Evolutionary conservation across 2,329 filamentous ascomycete genomes (phyloP).

Genomic region (Apiospora malaysiana): DNA sequence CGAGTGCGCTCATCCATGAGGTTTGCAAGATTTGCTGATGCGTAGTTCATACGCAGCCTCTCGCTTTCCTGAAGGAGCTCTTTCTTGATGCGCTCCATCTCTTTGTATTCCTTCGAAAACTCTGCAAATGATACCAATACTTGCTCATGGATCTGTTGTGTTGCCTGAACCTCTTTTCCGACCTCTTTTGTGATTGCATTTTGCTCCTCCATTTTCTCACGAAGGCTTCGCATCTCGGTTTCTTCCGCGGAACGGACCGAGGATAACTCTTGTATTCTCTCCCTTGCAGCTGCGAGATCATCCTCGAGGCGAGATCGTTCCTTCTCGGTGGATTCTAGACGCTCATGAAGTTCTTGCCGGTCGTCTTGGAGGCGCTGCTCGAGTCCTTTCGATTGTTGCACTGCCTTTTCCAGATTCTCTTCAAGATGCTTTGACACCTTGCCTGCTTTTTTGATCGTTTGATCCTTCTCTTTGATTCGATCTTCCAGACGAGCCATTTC

Average conservation of each 20-base stretch:
- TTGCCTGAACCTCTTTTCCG: neutral
- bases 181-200: neutral
- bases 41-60: neutral
- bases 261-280: constrained; percentile 19
- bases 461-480: neutral
- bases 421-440: neutral
- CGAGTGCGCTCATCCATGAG: neutral
- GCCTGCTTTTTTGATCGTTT: neutral
- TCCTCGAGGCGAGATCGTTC: constrained; percentile 10
- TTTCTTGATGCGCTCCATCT: neutral
- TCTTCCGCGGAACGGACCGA: neutral
- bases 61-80: neutral
- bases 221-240: constrained; percentile 1
- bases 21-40: neutral
- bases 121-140: neutral
- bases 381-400: neutral
- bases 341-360: neutral
- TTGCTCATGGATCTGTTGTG: neutral
- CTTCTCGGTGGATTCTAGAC: constrained; percentile 11
- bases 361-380: neutral
- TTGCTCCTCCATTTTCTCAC: neutral
- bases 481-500: neutral
- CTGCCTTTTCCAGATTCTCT: neutral
- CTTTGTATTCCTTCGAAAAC: neutral
- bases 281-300: constrained; percentile 10